Evolutionary conservation across 257 asterid genomes (phyloP).

Genomic region (Henckelia pumila): DNA sequence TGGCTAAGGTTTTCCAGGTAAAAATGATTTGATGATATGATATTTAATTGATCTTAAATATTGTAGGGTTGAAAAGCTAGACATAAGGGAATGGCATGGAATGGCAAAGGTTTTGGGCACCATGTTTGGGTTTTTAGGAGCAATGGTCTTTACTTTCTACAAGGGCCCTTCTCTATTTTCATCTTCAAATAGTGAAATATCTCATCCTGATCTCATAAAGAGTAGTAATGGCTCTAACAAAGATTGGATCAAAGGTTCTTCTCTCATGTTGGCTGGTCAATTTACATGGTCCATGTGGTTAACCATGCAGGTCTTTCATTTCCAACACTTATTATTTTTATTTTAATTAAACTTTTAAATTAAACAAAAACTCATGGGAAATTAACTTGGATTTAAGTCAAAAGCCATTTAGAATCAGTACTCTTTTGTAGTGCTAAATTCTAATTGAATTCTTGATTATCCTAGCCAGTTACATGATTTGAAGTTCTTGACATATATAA

Average conservation of each 20-base stretch:
- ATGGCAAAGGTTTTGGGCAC: slow-evolving; percentile 54
- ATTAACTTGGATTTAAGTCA: too few species aligned
- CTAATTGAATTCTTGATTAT: too few species aligned
- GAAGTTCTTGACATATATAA: too few species aligned
- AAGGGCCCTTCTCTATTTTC: slow-evolving; percentile 53
- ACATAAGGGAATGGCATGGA: slow-evolving; percentile 43
- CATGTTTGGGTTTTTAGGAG: slow-evolving; percentile 40
- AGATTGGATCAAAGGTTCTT: slow-evolving; percentile 64
- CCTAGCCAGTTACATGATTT: background rate
- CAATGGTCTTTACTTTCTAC: slow-evolving; percentile 52
- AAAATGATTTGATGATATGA: too few species aligned
- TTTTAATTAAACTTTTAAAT: too few species aligned
- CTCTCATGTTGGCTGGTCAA: slow-evolving; percentile 43
- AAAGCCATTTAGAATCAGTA: too few species aligned
- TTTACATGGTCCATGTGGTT: slow-evolving; percentile 53
- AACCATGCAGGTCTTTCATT: slow-evolving; percentile 51
- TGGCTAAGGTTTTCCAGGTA: too few species aligned
- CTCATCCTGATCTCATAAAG: slow-evolving; percentile 8
- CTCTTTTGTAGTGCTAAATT: too few species aligned
- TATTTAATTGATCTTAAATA: too few species aligned
- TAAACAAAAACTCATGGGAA: too few species aligned
- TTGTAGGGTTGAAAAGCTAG: slow-evolving; percentile 46
- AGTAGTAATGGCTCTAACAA: slow-evolving; percentile 11
- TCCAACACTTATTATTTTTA: too few species aligned
- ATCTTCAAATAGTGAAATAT: slow-evolving; percentile 15